A percentile compares a stretch with the other conserved stretches of the same genome.
Conservation (phyloP, 352 stramenopile species). For the Phytophthora meadii region DNA sequence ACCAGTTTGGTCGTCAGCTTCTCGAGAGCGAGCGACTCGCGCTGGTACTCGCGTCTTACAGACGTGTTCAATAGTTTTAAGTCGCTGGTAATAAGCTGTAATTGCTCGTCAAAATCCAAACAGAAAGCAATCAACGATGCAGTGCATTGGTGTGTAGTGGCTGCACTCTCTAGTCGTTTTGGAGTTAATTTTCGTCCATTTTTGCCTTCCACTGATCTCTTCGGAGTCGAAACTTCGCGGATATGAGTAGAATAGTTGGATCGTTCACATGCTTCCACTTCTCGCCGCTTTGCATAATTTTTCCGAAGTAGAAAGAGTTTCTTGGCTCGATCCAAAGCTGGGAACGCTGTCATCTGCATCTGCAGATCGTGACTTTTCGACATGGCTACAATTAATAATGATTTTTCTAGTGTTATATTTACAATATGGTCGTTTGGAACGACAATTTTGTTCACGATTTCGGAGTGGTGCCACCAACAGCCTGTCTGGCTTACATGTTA, state of each 20-base stretch:
- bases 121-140: conserved; percentile 22
- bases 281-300: no score
- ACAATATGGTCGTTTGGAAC: no score
- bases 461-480: no score
- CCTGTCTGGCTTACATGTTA: no score
- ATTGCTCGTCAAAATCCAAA: conserved; percentile 33
- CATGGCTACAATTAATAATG: conserved; percentile 31
- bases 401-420: no score
- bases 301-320: no score
- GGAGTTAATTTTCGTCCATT: neutral
- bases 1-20: conserved; percentile 28
- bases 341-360: conserved; percentile 17
- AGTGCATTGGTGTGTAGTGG: conserved; percentile 5
- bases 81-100: conserved; percentile 20
- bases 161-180: neutral
- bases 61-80: conserved; percentile 19
- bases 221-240: no score
- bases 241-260: no score
- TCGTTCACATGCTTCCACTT: no score
- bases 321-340: no score
- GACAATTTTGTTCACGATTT: no score
- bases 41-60: conserved; percentile 27
- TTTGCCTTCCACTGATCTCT: neutral
- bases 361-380: conserved; percentile 16
- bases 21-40: conserved; percentile 22